Evolutionary conservation across 2,329 filamentous ascomycete species (phyloP).

Genomic region (Aspergillaceae sp.): DNA sequence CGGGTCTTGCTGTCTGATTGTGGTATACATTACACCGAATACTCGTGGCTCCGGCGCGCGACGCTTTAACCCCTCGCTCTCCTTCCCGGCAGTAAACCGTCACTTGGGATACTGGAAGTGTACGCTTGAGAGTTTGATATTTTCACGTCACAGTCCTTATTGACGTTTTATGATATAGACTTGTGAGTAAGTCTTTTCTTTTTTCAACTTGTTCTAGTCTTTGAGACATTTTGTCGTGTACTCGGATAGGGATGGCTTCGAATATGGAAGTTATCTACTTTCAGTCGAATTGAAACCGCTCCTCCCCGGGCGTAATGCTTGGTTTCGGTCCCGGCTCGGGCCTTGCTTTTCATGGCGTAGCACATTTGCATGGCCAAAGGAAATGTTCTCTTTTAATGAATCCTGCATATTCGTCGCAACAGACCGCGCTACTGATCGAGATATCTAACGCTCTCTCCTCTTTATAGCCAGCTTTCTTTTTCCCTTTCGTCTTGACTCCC

Average conservation of each 20-base stretch:
- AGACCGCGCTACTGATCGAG: too few species aligned
- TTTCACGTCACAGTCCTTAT: background rate
- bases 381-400: too few species aligned
- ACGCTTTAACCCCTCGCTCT: background rate
- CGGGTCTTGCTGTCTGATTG: background rate
- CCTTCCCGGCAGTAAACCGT: too few species aligned
- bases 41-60: background rate
- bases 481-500: background rate
- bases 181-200: background rate
- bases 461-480: too few species aligned
- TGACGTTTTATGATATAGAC: background rate
- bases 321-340: too few species aligned
- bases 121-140: background rate
- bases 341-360: too few species aligned
- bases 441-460: too few species aligned
- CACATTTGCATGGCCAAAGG: too few species aligned
- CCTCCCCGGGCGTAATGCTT: too few species aligned
- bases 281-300: background rate
- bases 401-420: too few species aligned
- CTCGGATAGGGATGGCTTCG: background rate
- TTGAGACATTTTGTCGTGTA: background rate
- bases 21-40: background rate
- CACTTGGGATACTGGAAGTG: background rate
- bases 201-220: background rate
- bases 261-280: background rate